Evolutionary conservation across 148 eudicot species (phyloP).

Genomic region (Vaccinium myrtillus): DNA sequence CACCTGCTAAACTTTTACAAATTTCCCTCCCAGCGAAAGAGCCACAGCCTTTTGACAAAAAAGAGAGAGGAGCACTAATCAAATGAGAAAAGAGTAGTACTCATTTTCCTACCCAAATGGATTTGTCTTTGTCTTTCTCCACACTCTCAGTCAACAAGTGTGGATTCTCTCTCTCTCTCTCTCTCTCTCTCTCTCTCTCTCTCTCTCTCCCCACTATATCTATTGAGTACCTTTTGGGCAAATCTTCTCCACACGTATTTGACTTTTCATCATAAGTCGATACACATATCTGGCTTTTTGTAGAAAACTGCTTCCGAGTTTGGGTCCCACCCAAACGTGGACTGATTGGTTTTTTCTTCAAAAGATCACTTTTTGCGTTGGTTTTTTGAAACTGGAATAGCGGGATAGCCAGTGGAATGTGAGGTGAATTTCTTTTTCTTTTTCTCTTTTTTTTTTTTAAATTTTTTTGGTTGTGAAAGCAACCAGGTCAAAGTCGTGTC

Average conservation of each 20-base stretch:
- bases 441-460: no score
- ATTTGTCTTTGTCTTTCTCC: conserved; percentile 7
- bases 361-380: not conserved
- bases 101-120: conserved; percentile 6
- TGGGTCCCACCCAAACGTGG: conserved; percentile 24
- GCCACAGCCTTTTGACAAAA: conserved; percentile 4
- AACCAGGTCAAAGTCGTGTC: not conserved
- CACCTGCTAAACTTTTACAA: not conserved
- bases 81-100: not conserved
- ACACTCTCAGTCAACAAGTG: conserved; percentile 11
- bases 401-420: not conserved
- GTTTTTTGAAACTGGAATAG: not conserved
- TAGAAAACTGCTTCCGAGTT: not conserved
- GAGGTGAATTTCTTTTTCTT: not conserved
- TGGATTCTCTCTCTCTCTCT: not conserved
- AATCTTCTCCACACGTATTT: conserved; percentile 12
- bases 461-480: not conserved
- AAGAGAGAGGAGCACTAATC: not conserved
- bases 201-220: not conserved
- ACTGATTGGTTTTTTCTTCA: no score
- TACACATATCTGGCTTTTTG: not conserved
- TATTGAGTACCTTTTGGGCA: conserved; percentile 16
- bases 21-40: not conserved
- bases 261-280: conserved; percentile 18
- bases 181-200: conserved; percentile 1